A percentile compares a stretch with the other conserved stretches of the same genome.
Conservation (phyloP, 768 basidiomycete species). For the Lentinula aciculospora region DNA sequence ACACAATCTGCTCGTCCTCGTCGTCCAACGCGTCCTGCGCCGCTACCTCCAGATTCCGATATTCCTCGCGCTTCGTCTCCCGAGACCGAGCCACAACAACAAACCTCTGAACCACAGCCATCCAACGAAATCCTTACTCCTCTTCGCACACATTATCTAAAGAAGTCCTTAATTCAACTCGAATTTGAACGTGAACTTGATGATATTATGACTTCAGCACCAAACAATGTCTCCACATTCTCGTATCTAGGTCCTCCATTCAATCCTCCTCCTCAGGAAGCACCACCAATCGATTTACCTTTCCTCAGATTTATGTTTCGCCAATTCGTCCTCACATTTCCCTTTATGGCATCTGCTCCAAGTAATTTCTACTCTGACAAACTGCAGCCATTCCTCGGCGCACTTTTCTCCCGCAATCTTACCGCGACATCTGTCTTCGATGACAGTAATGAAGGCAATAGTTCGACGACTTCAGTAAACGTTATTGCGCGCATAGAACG, state of each 20-base stretch:
- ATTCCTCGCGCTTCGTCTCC: conserved; percentile 9
- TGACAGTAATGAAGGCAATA: conserved; percentile 42
- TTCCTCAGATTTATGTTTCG: conserved; percentile 87
- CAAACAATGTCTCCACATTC: conserved; percentile 55
- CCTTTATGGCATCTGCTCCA: conserved; percentile 87
- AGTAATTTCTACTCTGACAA: conserved; percentile 91
- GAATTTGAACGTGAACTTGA: conserved; percentile 80
- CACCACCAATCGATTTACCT: conserved; percentile 67
- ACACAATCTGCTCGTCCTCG: conserved; percentile 1
- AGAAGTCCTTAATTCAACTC: conserved; percentile 88
- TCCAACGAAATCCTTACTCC: conserved; percentile 56
- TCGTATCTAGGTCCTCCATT: conserved; percentile 91
- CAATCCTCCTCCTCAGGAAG: conserved; percentile 56
- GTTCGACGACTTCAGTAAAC: conserved; percentile 58
- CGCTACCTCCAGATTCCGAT: conserved; percentile 3
- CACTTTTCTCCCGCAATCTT: conserved; percentile 76
- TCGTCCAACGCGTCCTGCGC: conserved; percentile 7
- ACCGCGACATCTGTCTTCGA: conserved; percentile 57
- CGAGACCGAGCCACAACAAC: conserved; percentile 9
- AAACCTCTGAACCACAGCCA: conserved; percentile 1
- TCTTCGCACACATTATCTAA: conserved; percentile 94
- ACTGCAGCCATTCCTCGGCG: conserved; percentile 89
- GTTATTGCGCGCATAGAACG: conserved; percentile 78
- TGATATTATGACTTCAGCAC: conserved; percentile 45
- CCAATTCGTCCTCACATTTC: conserved; percentile 91